phyloP scores from a whole-genome alignment of 192 early-diverging fungal genomes.

The Coemansia sp. region DNA sequence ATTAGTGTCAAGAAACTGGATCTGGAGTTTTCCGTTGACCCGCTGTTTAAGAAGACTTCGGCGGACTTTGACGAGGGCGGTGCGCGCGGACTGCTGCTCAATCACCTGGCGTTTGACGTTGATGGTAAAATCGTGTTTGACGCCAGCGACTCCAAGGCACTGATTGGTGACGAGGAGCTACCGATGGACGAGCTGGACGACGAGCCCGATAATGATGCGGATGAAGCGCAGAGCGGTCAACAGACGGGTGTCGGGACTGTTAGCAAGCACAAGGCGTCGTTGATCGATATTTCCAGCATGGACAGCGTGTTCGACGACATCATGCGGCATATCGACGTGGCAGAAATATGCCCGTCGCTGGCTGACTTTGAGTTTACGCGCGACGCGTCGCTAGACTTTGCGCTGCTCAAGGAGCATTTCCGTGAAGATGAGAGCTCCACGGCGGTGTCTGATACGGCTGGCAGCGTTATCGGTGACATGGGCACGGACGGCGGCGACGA shows the following conservation, averaged over 20 bases:
- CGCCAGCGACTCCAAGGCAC: constrained; percentile 73
- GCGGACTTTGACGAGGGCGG: constrained; percentile 98
- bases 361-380: constrained; percentile 68
- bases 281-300: constrained; percentile 39
- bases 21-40: constrained; percentile 90
- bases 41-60: constrained; percentile 96
- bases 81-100: constrained; percentile 86
- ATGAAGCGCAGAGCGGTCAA: neutral
- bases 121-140: constrained; percentile 95
- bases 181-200: constrained; percentile 14
- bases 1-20: constrained; percentile 87
- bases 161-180: constrained; percentile 51
- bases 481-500: constrained; percentile 19
- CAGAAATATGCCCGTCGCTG: constrained; percentile 70
- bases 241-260: neutral
- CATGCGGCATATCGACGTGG: constrained; percentile 32
- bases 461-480: constrained; percentile 17
- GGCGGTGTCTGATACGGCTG: constrained; percentile 6
- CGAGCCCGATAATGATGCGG: constrained; percentile 7
- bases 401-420: constrained; percentile 56
- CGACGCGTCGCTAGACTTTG: constrained; percentile 61
- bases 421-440: constrained; percentile 47
- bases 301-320: constrained; percentile 34
- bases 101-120: constrained; percentile 76
- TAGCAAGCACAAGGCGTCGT: constrained; percentile 23